Base-by-base conservation (phyloP, 345 rosid genomes). In the Sapria himalayana region DNA sequence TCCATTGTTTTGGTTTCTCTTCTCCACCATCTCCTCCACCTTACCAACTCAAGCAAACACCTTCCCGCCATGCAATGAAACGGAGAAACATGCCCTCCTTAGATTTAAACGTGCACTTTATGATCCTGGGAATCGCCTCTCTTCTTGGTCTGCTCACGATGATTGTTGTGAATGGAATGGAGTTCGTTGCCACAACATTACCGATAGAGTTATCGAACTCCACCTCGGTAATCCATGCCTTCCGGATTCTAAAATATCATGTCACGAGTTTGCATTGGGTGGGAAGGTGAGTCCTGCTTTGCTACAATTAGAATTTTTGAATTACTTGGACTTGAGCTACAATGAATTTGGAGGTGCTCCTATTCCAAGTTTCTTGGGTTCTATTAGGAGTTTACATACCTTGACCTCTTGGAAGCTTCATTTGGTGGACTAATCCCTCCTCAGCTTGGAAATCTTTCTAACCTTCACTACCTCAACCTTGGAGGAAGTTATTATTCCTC, bases 381-480 rank as follows among this genome's bases (percentile, higher is more conserved):
- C 50, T 11, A 19, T 58, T 1, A 14, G 22, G 4, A 29, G 42
- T 2, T 10, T 58, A 18, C 0, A 2, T 27, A 41, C 22, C 44
- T 51, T 5, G 24, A 52, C 15, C 46, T 52, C 32, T 42, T 39
- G 7, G 0, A 3, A 0, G 31, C 47, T 2, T 2, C 19, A 22
- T 3, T 43, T 7, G 13, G 4, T 21, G 59, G 55, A 0, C 9
- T n/a, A 5, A 16, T 58, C 12, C 50, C 54, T 17, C 2, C 25
- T 12, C 41, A 31, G 39, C 34, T 58, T 1, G 59, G 49, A 15
- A 59, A 59, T 8, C 34, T 59, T 0, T 51, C 59, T 2, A 25
- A 46, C 9, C 22, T 59, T 19, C 41, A 20, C 3, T 27, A 22
- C 31, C 58, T 52, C 18, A 54, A 52, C 25, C 55, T 59, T 29